phyloP scores from a whole-genome alignment of 2,329 filamentous ascomycete species.

The Hirsutella minnesotensis region DNA sequence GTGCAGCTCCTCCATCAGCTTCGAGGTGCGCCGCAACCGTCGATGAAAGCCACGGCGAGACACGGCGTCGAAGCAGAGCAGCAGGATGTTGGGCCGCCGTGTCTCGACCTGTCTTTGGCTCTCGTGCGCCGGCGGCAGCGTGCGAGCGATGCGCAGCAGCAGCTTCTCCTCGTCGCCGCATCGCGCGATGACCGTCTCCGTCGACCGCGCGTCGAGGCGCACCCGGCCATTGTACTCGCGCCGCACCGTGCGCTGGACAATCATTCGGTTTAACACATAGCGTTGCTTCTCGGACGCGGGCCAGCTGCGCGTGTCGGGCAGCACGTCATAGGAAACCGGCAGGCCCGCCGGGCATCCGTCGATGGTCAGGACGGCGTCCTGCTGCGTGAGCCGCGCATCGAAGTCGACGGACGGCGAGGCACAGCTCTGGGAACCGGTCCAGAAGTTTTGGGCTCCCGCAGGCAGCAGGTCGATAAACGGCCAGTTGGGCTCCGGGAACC shows the following conservation, averaged over 20 bases:
- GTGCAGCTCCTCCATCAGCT: neutral
- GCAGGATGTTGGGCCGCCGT: neutral
- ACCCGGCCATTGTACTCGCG: neutral
- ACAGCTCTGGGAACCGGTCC: neutral
- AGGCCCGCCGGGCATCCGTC: neutral
- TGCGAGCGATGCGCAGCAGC: too few species aligned
- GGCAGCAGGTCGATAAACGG: neutral
- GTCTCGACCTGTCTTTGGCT: too few species aligned
- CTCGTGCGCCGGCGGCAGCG: too few species aligned
- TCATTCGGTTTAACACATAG: neutral
- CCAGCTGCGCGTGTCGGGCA: neutral
- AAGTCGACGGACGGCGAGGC: neutral
- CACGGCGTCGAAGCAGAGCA: neutral
- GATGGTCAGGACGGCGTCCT: neutral
- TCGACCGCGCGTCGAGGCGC: too few species aligned
- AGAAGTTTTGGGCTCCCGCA: neutral
- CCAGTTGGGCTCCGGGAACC: neutral
- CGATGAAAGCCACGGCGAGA: neutral
- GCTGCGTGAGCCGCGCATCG: neutral
- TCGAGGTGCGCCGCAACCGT: neutral
- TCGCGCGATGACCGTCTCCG: too few species aligned
- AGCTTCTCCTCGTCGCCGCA: too few species aligned
- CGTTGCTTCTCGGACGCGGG: neutral
- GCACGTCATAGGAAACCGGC: neutral
- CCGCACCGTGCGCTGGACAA: neutral